A percentile compares a stretch with the other conserved stretches of the same genome.
phyloP scores from a whole-genome alignment of 805 yeast genomes.

The Lachancea sp. region DNA sequence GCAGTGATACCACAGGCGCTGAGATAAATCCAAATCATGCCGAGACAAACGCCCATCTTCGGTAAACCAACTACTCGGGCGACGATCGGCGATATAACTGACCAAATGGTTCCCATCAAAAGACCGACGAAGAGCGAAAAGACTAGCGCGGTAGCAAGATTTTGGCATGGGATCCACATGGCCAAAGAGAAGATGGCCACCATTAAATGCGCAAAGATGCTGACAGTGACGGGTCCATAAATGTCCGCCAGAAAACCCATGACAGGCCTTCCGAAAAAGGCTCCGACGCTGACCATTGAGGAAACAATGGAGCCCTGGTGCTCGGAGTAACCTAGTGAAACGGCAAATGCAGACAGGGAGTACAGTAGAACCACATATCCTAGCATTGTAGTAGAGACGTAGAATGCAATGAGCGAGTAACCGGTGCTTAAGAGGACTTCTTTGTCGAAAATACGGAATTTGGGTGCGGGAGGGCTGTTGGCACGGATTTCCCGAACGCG shows the following conservation, averaged over 20 bases:
- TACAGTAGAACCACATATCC: conserved; percentile 58
- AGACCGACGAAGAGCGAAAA: conserved; percentile 50
- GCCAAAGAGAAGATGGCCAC: conserved; percentile 40
- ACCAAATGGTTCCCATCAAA: conserved; percentile 57
- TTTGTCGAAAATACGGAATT: conserved; percentile 40
- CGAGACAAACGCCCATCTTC: conserved; percentile 43
- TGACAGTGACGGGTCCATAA: conserved; percentile 47
- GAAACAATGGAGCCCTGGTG: conserved; percentile 52
- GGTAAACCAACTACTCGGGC: conserved; percentile 50
- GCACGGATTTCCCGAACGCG: conserved; percentile 23
- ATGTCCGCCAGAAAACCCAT: conserved; percentile 47
- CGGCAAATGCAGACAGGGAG: conserved; percentile 53
- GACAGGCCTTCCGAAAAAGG: conserved; percentile 48
- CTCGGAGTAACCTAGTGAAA: conserved; percentile 50
- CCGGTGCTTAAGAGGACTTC: conserved; percentile 37
- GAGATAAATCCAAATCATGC: conserved; percentile 47
- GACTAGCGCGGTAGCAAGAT: conserved; percentile 47
- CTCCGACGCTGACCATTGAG: conserved; percentile 56
- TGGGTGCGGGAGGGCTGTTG: conserved; percentile 12
- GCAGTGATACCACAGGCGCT: conserved; percentile 49
- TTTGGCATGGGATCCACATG: conserved; percentile 54
- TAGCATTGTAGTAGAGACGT: conserved; percentile 44
- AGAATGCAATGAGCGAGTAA: conserved; percentile 37
- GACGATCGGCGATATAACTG: conserved; percentile 45
- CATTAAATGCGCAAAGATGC: conserved; percentile 34